Evolutionary conservation across 1,139 yeast genomes (phyloP).

Genomic region (Nadsonia starkeyi-henricii): DNA sequence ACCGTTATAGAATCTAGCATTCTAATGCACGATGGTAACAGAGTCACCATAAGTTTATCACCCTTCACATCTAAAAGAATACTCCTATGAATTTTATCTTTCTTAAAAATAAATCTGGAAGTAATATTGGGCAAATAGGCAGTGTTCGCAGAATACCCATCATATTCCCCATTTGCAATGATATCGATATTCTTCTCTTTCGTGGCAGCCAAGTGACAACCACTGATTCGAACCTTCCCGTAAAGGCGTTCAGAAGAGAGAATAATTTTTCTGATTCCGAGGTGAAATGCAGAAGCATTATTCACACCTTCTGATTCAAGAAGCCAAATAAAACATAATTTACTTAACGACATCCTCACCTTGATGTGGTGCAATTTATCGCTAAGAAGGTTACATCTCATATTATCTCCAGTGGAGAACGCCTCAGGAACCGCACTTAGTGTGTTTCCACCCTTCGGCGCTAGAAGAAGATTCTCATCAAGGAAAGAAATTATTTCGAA

Average conservation of each 20-base stretch:
- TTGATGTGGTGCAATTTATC: constrained; percentile 17
- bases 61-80: constrained; percentile 17
- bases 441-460: too few relatives aligned
- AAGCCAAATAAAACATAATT: constrained; percentile 67
- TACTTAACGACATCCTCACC: constrained; percentile 47
- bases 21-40: constrained; percentile 19
- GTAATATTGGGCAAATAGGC: constrained; percentile 22
- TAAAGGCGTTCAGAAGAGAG: neutral
- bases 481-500: constrained; percentile 9
- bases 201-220: constrained; percentile 21
- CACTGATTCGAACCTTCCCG: constrained; percentile 15
- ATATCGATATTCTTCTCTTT: constrained; percentile 9
- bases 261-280: neutral
- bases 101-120: constrained; percentile 7
- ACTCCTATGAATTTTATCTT: constrained; percentile 5
- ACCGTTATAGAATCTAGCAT: constrained; percentile 10
- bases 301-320: constrained; percentile 30
- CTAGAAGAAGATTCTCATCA: constrained; percentile 9
- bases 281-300: neutral
- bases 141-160: constrained; percentile 16
- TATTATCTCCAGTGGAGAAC: too few relatives aligned
- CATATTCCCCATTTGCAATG: constrained; percentile 5
- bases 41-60: constrained; percentile 19
- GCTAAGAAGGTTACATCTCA: neutral
- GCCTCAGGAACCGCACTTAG: too few relatives aligned